Evolutionary conservation across 371 early-diverging fungal species (phyloP), one percentile per base, ranked within the genome.

Genomic region (Syncephalastrum monosporum): DNA sequence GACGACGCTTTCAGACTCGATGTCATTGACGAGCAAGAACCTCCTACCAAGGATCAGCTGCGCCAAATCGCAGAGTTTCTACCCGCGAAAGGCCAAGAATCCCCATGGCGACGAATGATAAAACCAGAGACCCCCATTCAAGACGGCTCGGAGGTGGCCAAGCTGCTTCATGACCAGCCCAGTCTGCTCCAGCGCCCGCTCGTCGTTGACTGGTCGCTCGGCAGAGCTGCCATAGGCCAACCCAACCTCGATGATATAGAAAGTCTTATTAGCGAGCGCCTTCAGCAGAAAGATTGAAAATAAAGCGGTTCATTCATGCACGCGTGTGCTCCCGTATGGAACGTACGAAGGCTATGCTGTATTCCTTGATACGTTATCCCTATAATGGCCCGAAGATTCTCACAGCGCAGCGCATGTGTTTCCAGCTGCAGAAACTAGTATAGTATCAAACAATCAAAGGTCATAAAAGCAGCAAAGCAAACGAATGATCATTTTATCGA

Each of bases 161-260:
- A 46, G 24, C n/a, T 49, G 5, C 38, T 65, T 16, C 57, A 57
- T 29, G 55, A 65, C 3, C 42, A 60, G 6, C 56, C 65, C 17
- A 27, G 25, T 19, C 14, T 54, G 19, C 50, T 65, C 2, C 41
- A 60, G 29, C 57, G 82, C 21, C 82, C 82, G 5, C 68, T 81
- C 43, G 65, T 77, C 7, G 64, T 81, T 16, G 82, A 81, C 50
- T 77, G 68, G 63, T 55, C 66, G 17, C 53, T 56, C 10, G 74
- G 71, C 21, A 67, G 56, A 50, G 79, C 75, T 17, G 71, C 69
- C 8, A 52, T 70, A 5, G 69, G 65, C 43, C 51, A 63, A 38
- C 69, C 73, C 3, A 59, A 61, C 19, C n/a, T 56, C 12, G 68
- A 60, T 21, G 60, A 52, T 12, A 57, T 68, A 5, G 53, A 66